Evolutionary conservation across 768 basidiomycete genomes (phyloP), one percentile per base, ranked within the genome.

Genomic region (Amanita molliuscula): DNA sequence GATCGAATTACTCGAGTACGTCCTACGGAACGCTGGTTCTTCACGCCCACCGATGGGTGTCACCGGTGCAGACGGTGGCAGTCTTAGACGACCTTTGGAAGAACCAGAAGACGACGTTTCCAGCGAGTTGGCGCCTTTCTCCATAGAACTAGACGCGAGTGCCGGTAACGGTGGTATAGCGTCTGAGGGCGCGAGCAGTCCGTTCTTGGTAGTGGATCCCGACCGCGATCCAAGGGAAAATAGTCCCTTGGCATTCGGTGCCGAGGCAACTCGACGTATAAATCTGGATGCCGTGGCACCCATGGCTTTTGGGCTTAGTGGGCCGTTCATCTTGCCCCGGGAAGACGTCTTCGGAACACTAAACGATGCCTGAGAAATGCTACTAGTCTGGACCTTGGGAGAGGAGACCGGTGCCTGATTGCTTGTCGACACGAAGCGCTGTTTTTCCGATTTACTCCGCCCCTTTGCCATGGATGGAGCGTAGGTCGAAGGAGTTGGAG

Each of bases 1-100:
- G 71, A 99, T 98, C 16, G 92, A 95, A 66, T 96, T 95, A 61
- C 89, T 93, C 35, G 91, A 95, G 68, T 99, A 99, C 41, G 96
- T 98, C 61, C 96, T 72, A 51, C 90, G 78, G 65, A 98, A 98
- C 25, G 88, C 78, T 18, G 81, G 80, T 6, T 73, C 74, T 20
- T 73, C 76, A 50, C 61, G 55, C 20, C 59, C 61, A 34, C 76
- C 71, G 49, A 72, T 77, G 48, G 48, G 47, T 9, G 47, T 36
- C 18, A 18, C 21, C 5, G 47, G 41, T 43, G 48, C 41, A 46
- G 61, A 67, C 53, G 65, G 60, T 54, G 66, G 62, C 44, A 65
- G 35, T 37, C 28, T 40, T 23, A 71, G 65, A 49, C 75, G 70
- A 7, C 73, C 75, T 53, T 79, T 72, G 31, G 87, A 88, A 5